Evolutionary conservation across 2,329 filamentous ascomycete genomes (phyloP).

Genomic region (Sclerotinia subarctica): DNA sequence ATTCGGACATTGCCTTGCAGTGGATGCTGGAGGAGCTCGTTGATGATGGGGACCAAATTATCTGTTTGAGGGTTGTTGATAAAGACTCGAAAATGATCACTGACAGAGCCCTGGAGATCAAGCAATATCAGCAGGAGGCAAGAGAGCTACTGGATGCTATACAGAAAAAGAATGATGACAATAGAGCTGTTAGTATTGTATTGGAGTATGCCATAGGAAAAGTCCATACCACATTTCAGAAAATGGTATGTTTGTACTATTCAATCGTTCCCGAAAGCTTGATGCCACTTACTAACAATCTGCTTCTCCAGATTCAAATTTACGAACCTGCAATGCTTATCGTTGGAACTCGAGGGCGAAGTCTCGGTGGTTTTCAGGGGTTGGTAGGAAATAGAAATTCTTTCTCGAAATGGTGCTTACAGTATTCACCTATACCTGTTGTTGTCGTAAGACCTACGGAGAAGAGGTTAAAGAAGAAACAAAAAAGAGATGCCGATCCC

Average conservation of each 20-base stretch:
- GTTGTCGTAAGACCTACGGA: conserved; percentile 69
- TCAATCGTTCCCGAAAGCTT: neutral
- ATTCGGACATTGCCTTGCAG: conserved; percentile 69
- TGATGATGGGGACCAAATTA: conserved; percentile 74
- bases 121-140: conserved; percentile 63
- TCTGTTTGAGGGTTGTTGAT: conserved; percentile 69
- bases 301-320: conserved; percentile 57
- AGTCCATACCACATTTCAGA: conserved; percentile 68
- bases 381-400: conserved; percentile 59
- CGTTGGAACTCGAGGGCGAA: conserved; percentile 67
- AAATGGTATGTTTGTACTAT: conserved; percentile 56
- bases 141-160: conserved; percentile 62
- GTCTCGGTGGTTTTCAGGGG: conserved; percentile 66
- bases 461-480: conserved; percentile 69
- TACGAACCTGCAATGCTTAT: conserved; percentile 72
- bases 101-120: conserved; percentile 55
- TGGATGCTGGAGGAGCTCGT: conserved; percentile 74
- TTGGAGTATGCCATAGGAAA: conserved; percentile 70
- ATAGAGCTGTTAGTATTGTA: conserved; percentile 69
- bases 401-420: conserved; percentile 71
- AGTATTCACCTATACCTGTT: conserved; percentile 71
- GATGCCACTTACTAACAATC: conserved; percentile 22
- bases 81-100: conserved; percentile 65
- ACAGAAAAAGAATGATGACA: conserved; percentile 65
- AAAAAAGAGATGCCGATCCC: conserved; percentile 64